Base-by-base conservation (phyloP, 768 basidiomycete species). In the Russula griseocarnosa region DNA sequence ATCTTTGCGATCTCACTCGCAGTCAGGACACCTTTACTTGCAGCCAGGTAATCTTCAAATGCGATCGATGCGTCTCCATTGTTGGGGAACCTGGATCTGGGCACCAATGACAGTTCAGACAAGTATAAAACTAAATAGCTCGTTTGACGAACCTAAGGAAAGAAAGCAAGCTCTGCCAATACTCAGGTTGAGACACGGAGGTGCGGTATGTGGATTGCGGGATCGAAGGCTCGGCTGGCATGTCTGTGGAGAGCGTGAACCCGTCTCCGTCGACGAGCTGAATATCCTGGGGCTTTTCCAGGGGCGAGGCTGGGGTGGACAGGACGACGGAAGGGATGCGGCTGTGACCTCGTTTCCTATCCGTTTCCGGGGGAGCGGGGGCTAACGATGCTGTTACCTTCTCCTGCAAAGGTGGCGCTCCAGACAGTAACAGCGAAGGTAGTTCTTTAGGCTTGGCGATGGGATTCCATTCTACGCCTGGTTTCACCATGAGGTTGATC, bases 1-100 rank as follows among this genome's bases (percentile, higher is more conserved):
- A 98, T 94, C 79, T 84, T 90, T 16, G 96, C 96, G 61, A 97
- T 92, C 72, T 98, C 92, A 65, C 80, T 86, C 0, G 92, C 86
- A 20, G 85, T 90, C 70, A 99, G 79, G 30, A 81, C 82, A 8
- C 85, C 87, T 72, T 95, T 95, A 73, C 85, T 86, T 0, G 87
- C 89, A 22, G 84, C 78, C 68, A 98, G 81, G 76, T 93, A 96
- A 60, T 87, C 85, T 75, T 98, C 95, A 76, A 92, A 98, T 0
- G 87, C 90, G 18, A 75, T 73, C 34, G 85, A 78, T 1, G 84
- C 85, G 68, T 95, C 94, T 42, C 78, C 74, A 30, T 82, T 81
- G 38, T 79, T 81, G 26, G 77, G 69, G 67, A 91, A 92, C 71
- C 92, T 83, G 10, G 77, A 74, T 67, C 87, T 90, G 62, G 9